Evolutionary conservation across 192 early-diverging fungal genomes (phyloP).

Genomic region (Coemansia sp.): DNA sequence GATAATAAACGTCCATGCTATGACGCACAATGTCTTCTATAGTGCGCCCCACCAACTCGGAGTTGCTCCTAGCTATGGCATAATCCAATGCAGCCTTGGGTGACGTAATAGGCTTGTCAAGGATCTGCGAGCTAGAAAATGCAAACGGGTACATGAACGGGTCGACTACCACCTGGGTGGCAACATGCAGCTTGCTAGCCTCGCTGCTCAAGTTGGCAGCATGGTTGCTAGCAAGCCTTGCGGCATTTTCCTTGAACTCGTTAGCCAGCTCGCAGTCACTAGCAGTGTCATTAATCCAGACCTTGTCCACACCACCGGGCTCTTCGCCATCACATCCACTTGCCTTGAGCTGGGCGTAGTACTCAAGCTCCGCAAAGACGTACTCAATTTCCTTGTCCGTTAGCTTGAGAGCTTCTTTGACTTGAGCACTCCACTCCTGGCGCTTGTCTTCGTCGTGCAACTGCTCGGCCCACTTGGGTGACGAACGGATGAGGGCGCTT

Average conservation of each 20-base stretch:
- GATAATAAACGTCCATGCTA: neutral
- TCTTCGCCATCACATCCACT: neutral
- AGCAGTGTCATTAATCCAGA: slow-evolving; percentile 7
- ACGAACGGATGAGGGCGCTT: neutral
- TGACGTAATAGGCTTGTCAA: neutral
- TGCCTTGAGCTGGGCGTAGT: neutral
- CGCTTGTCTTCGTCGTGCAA: neutral
- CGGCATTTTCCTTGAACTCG: neutral
- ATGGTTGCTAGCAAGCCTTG: neutral
- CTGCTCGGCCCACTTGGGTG: neutral
- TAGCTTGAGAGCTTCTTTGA: neutral
- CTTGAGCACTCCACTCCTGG: neutral
- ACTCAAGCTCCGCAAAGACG: neutral
- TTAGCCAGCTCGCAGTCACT: neutral
- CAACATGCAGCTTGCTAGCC: neutral
- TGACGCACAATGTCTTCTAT: neutral
- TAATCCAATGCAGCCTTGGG: neutral
- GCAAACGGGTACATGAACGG: neutral
- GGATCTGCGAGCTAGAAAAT: neutral
- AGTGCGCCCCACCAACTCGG: neutral
- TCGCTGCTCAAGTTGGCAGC: too few species aligned
- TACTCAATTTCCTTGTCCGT: slow-evolving; percentile 1
- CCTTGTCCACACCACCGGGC: slow-evolving; percentile 5
- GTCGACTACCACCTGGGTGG: neutral
- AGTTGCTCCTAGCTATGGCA: neutral